Percentiles rank a stretch among this genome's conserved stretches.
Evolutionary conservation across 2,329 filamentous ascomycete genomes (phyloP).

Genomic region (Fusarium palustre): DNA sequence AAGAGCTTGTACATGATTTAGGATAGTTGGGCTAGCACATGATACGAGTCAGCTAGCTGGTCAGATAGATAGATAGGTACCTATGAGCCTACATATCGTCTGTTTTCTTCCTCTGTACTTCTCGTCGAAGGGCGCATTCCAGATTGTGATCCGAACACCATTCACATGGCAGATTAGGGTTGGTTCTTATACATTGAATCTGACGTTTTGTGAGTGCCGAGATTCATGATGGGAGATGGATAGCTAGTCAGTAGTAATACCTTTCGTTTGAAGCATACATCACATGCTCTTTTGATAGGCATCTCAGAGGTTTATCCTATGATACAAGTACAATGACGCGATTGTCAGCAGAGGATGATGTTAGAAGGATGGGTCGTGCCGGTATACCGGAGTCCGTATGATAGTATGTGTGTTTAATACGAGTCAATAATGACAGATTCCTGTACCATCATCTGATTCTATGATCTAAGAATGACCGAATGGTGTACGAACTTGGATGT

Average conservation of each 20-base stretch:
- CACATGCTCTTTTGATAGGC: conserved; percentile 9
- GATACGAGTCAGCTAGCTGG: not conserved
- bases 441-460: not conserved
- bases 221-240: no score
- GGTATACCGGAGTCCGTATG: not conserved
- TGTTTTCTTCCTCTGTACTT: not conserved
- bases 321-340: not conserved
- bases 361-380: not conserved
- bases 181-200: conserved; percentile 1
- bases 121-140: not conserved
- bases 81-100: not conserved
- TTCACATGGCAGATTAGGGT: not conserved
- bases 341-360: not conserved
- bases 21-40: not conserved
- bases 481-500: no score
- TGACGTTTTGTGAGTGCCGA: not conserved
- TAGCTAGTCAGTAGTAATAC: not conserved
- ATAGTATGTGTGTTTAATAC: not conserved
- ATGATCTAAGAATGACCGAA: no score
- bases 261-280: conserved; percentile 10
- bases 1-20: not conserved
- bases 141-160: conserved; percentile 2
- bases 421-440: not conserved
- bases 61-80: no score
- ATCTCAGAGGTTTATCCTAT: not conserved